Conservation (phyloP, 2,329 filamentous ascomycete genomes). For the Penicillium sp. region DNA sequence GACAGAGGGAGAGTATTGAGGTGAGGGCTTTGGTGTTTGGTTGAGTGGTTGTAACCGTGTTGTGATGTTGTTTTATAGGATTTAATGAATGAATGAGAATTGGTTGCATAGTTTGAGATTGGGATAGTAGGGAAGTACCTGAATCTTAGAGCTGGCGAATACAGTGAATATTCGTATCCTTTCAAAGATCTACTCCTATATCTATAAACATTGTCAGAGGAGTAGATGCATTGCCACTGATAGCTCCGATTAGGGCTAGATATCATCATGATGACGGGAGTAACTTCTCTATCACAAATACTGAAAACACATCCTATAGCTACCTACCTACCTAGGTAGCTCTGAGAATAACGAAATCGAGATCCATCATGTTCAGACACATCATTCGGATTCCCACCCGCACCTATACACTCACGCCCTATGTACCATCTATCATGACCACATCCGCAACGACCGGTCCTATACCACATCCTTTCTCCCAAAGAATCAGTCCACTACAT, state of each 20-base stretch:
- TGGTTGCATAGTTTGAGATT: not conserved
- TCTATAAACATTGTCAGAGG: not conserved
- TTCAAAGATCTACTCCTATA: not conserved
- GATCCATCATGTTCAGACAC: not conserved
- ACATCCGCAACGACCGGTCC: not conserved
- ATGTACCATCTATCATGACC: constrained; percentile 2
- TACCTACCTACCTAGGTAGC: too few relatives aligned
- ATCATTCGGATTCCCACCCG: not conserved
- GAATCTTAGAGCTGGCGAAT: too few relatives aligned
- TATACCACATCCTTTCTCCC: not conserved
- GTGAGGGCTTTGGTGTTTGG: constrained; percentile 81
- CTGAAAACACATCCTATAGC: too few relatives aligned
- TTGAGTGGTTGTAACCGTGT: constrained; percentile 25
- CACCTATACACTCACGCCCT: not conserved
- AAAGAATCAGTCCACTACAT: constrained; percentile 8
- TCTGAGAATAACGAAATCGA: not conserved
- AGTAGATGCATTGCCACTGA: not conserved
- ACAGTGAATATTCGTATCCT: too few relatives aligned
- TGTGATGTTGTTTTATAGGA: too few relatives aligned
- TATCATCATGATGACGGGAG: constrained; percentile 17
- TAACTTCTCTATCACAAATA: not conserved
- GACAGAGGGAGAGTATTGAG: constrained; percentile 80
- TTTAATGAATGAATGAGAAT: not conserved
- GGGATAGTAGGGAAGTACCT: not conserved
- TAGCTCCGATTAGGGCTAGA: constrained; percentile 3